Evolutionary conservation across 495 filamentous ascomycete species (phyloP).

Genomic region (Penicillium cosmopolitanum): DNA sequence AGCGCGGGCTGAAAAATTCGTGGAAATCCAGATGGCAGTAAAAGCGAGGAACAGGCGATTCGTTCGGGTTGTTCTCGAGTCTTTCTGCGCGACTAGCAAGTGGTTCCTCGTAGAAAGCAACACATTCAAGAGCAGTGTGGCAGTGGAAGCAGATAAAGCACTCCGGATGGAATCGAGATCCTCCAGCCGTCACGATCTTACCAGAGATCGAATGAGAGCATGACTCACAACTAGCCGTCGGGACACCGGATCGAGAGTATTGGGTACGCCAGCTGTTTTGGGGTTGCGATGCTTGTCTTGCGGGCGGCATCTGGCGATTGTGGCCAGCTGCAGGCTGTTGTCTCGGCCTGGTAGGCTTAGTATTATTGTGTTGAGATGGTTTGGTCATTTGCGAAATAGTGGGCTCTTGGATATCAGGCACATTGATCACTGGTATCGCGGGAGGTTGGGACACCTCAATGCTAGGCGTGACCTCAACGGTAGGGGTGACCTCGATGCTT

Average conservation of each 20-base stretch:
- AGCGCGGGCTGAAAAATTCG: conserved; percentile 88
- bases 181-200: conserved; percentile 81
- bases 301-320: conserved; percentile 21
- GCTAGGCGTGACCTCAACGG: conserved; percentile 32
- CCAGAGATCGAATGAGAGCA: conserved; percentile 85
- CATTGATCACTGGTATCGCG: conserved; percentile 64
- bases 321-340: conserved; percentile 27
- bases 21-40: conserved; percentile 99
- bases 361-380: conserved; percentile 10
- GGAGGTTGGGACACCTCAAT: conserved; percentile 56
- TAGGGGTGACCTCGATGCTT: conserved; percentile 31
- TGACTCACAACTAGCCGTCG: conserved; percentile 79
- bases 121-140: conserved; percentile 83
- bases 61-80: conserved; percentile 60
- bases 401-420: conserved; percentile 54
- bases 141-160: conserved; percentile 93
- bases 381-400: conserved; percentile 42
- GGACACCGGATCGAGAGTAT: conserved; percentile 58
- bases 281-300: conserved; percentile 29
- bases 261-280: conserved; percentile 43
- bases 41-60: conserved; percentile 71
- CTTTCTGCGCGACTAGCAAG: conserved; percentile 68
- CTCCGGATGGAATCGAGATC: conserved; percentile 85
- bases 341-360: conserved; percentile 25
- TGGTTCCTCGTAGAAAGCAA: conserved; percentile 95